These are phyloP conservation scores for Leccinum variicolor DNA, from an alignment of 768 basidiomycete species.

Conservation along the genomic window DNA sequence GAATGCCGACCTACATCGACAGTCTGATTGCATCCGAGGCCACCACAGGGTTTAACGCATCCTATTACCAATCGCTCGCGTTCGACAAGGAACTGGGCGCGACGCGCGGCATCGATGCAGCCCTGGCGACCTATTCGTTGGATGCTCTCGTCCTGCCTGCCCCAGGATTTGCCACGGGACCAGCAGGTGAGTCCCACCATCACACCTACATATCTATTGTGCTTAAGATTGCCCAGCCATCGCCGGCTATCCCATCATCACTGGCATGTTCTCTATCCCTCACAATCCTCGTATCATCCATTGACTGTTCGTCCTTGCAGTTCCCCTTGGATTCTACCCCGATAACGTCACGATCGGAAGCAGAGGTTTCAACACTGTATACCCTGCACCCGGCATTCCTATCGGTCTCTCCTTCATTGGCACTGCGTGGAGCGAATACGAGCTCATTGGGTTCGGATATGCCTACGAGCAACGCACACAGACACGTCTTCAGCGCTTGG, in stretches of 20 bases:
- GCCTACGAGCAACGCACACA: slow-evolving; percentile 56
- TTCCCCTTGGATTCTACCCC: slow-evolving; percentile 39
- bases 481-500: slow-evolving; percentile 45
- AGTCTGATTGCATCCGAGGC: slow-evolving; percentile 25
- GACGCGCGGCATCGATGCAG: slow-evolving; percentile 51
- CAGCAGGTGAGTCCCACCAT: slow-evolving; percentile 16
- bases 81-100: slow-evolving; percentile 46
- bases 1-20: background rate
- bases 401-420: slow-evolving; percentile 42
- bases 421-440: slow-evolving; percentile 42
- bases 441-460: slow-evolving; percentile 39
- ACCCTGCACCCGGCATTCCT: slow-evolving; percentile 37
- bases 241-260: slow-evolving; percentile 35
- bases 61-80: slow-evolving; percentile 44
- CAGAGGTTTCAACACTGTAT: slow-evolving; percentile 33
- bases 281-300: background rate
- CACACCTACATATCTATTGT: background rate
- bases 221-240: slow-evolving; percentile 20
- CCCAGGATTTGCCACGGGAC: slow-evolving; percentile 16
- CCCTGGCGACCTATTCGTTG: slow-evolving; percentile 39
- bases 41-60: slow-evolving; percentile 25
- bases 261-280: slow-evolving; percentile 16
- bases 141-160: slow-evolving; percentile 51
- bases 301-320: slow-evolving; percentile 2
- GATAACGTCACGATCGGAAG: slow-evolving; percentile 28